Evolutionary conservation across 257 asterid species (phyloP), one percentile per base, ranked within the genome.

Genomic region (Hygrophila difformis): DNA sequence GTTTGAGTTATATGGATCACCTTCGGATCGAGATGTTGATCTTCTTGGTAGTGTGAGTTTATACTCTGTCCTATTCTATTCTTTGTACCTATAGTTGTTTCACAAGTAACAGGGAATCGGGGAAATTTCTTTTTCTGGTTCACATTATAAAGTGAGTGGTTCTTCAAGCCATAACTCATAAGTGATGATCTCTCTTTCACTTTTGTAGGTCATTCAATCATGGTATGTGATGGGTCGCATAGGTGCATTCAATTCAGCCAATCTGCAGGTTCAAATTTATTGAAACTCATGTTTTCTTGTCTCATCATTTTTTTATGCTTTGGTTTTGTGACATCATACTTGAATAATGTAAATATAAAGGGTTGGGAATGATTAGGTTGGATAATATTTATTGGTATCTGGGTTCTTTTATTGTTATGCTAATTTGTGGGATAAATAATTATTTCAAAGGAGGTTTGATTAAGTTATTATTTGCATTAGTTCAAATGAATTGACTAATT

Each of bases 171-270:
- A n/a, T n/a, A n/a, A n/a, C n/a, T n/a, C n/a, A n/a, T 34, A 18
- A 51, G 40, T 26, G 55, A 35, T 45, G 17, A 51, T 46, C 23
- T 18, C 23, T 10, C 13, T 49, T 17, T 23, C 33, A 51, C 12
- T 4, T 66, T 47, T 62, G 18, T 40, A 88, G 97, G 89, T 81
- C 59, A 69, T 88, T 51, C 96, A 88, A 74, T 67, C 97, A 55
- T 88, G 95, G 97, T 88, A 88, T 54, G 78, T 88, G 70, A 81
- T 88, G 89, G 97, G 97, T 18, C 95, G 95, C 22, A 66, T 88
- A 59, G 97, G 96, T 16, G 97, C 94, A 53, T 88, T 70, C 40
- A 88, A 88, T 62, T 71, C 96, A 44, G 51, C 82, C 48, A 84
- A 84, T 72, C 64, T 84, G 71, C 97, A 88, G 97, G 97, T 88